phyloP scores from a whole-genome alignment of 768 basidiomycete genomes.

The Coprinopsis strossmayeri region DNA sequence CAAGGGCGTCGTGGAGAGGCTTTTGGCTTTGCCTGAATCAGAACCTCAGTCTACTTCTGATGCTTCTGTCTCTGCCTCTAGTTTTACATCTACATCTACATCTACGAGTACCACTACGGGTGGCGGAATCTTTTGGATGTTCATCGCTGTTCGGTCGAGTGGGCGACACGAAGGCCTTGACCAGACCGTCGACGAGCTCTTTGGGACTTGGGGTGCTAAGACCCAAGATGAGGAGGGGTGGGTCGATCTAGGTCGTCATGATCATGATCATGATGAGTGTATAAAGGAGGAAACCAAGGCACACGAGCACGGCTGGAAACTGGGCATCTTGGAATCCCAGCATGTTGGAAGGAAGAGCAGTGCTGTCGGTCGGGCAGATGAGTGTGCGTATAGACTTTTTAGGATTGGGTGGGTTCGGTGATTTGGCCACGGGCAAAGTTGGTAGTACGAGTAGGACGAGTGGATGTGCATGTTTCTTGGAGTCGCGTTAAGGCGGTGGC shows the following conservation, averaged over 20 bases:
- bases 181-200: conserved; percentile 49
- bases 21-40: conserved; percentile 34
- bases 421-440: too few relatives aligned
- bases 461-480: too few relatives aligned
- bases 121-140: conserved; percentile 63
- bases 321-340: conserved; percentile 44
- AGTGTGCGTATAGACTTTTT: conserved; percentile 62
- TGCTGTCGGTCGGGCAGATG: conserved; percentile 62
- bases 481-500: too few relatives aligned
- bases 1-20: conserved; percentile 46
- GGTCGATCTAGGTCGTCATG: background rate
- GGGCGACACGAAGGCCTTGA: conserved; percentile 57
- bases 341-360: conserved; percentile 37
- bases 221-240: background rate
- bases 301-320: conserved; percentile 13
- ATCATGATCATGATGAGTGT: background rate
- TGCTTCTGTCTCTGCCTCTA: too few relatives aligned
- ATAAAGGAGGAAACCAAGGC: too few relatives aligned
- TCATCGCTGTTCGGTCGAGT: conserved; percentile 61
- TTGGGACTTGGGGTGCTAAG: conserved; percentile 21
- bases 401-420: conserved; percentile 73
- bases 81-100: too few relatives aligned
- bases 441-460: too few relatives aligned
- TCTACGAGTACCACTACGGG: too few relatives aligned
- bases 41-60: too few relatives aligned